These are phyloP conservation scores for Exidia glandulosa DNA, from an alignment of 768 basidiomycete species.

Conservation along the genomic window DNA sequence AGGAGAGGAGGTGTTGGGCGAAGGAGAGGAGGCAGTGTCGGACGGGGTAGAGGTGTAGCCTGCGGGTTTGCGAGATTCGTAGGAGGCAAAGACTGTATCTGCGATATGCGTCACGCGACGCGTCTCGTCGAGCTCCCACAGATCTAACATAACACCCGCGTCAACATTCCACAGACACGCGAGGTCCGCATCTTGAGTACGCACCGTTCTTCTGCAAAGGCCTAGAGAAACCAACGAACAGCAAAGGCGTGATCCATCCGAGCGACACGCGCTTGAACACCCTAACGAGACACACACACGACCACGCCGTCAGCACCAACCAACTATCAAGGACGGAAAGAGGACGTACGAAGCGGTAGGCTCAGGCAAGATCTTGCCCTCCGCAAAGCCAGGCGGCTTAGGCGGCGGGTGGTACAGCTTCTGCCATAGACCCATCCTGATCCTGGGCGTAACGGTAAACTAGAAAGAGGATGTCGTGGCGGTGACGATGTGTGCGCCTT, in stretches of 20 bases:
- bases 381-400: constrained; percentile 39
- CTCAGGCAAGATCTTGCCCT: constrained; percentile 36
- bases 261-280: neutral
- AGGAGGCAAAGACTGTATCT: constrained; percentile 32
- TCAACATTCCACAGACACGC: too few relatives aligned
- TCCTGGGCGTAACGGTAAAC: too few relatives aligned
- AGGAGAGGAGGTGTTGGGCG: neutral
- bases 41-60: neutral
- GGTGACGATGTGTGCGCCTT: too few relatives aligned
- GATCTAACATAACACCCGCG: constrained; percentile 24
- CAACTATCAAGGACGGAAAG: neutral
- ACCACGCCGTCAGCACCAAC: neutral
- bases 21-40: too few relatives aligned
- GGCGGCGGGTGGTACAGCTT: constrained; percentile 17
- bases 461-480: too few relatives aligned
- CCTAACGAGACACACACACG: neutral
- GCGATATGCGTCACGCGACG: constrained; percentile 29
- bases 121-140: constrained; percentile 38
- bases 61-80: constrained; percentile 26
- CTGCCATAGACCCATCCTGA: neutral
- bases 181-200: too few relatives aligned
- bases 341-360: constrained; percentile 4
- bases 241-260: constrained; percentile 40
- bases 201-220: constrained; percentile 47
- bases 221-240: constrained; percentile 46